Base-by-base conservation (phyloP, 1,139 yeast species). In the Yamadazyma triangularis region DNA sequence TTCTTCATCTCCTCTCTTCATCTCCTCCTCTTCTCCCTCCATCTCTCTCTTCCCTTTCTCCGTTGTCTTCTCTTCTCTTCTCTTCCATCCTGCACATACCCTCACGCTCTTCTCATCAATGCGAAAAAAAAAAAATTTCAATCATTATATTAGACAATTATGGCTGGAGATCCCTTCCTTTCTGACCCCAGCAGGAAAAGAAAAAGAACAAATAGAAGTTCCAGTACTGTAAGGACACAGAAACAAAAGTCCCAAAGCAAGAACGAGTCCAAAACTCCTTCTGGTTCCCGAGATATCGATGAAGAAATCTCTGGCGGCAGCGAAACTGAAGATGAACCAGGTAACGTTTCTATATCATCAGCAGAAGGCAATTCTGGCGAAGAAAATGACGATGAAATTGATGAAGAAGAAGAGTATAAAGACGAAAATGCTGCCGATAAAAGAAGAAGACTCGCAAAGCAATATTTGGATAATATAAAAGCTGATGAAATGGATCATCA, bases 381-480 rank as follows among this genome's bases (percentile, higher is more conserved):
- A 4, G 61, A 48, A 10, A 34, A 34, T 18, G 74, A 63, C 26
- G 73, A 65, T 26, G 67, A 65, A 31, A 38, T 63, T 24, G 77
- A 73, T 10, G 76, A 82, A 6, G 89, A 79, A 30, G 88, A 79
- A 45, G 91, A 80, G 45, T 77, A 78, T 43, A 77, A 66, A 15
- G 71, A 69, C 18, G 98, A 91, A 56, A 78, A 77, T 31, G 94
- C 89, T 13, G 94, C 96, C 1, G 98, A 91, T 50, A 89, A 87
- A 57, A 77, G 99, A 59, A 77, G 97, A 60, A 69, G 97, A 50
- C 66, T 91, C 41, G 98, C 98, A 13, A 88, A 88, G 56, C 94
- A 89, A 56, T 91, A 91, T 56, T 65, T 91, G 44, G 91, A 84
- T 27, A 85, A 85, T 50, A 60, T 91, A 47, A 78, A 82, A 50